Evolutionary conservation across 2,329 filamentous ascomycete genomes (phyloP).

Genomic region (Paecilomyces dactylethromorphus): DNA sequence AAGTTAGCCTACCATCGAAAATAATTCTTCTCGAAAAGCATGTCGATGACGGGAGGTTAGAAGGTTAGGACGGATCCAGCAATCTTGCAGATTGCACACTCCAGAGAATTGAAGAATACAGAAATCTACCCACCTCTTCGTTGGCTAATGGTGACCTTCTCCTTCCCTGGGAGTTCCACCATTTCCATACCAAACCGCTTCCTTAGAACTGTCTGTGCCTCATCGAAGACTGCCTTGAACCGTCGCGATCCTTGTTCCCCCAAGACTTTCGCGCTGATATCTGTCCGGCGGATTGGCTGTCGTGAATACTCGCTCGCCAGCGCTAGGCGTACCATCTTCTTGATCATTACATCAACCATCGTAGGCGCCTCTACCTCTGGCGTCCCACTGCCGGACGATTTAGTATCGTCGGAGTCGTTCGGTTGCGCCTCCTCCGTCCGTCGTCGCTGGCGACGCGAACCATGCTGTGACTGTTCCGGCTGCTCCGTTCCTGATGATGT

Average conservation of each 20-base stretch:
- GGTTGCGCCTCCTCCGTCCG: constrained; percentile 1
- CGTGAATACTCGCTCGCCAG: constrained; percentile 56
- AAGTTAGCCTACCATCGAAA: neutral
- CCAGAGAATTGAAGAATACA: constrained; percentile 1
- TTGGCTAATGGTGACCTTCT: constrained; percentile 75
- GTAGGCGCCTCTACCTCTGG: constrained; percentile 14
- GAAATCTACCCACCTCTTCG: constrained; percentile 55
- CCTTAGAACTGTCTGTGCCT: constrained; percentile 66
- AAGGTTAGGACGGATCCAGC: neutral
- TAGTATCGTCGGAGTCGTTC: constrained; percentile 4
- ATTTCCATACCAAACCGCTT: constrained; percentile 87
- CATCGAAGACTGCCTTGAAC: constrained; percentile 71
- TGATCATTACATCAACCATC: constrained; percentile 42
- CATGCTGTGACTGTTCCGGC: neutral
- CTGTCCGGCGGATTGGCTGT: constrained; percentile 50
- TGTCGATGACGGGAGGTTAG: neutral
- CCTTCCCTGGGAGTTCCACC: constrained; percentile 70
- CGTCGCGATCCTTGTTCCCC: constrained; percentile 58
- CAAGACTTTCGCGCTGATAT: constrained; percentile 61
- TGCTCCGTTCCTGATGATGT: neutral
- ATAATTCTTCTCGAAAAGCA: neutral
- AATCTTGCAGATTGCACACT: neutral
- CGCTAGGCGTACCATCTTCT: constrained; percentile 57
- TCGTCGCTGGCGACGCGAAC: neutral
- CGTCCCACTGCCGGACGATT: constrained; percentile 8